Conservation (phyloP, 768 basidiomycete species). For the Royoungia palumana region DNA sequence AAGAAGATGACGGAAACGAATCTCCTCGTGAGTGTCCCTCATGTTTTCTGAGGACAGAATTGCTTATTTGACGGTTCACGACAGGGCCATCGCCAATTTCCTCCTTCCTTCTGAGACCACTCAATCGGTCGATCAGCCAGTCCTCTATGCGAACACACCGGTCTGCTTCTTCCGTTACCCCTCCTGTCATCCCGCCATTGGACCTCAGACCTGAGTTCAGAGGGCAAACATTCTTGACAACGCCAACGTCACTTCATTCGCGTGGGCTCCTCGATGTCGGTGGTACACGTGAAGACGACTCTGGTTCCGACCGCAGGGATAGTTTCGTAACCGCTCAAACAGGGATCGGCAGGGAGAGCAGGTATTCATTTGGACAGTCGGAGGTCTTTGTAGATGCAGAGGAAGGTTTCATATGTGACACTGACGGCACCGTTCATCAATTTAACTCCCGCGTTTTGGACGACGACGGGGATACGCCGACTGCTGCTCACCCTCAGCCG, state of each 20-base stretch:
- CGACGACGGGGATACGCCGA: slow-evolving; percentile 8
- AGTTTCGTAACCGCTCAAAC: slow-evolving; percentile 53
- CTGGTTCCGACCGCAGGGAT: slow-evolving; percentile 49
- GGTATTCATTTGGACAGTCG: slow-evolving; percentile 27
- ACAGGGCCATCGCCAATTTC: slow-evolving; percentile 51
- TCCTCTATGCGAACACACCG: slow-evolving; percentile 59
- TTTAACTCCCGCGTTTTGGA: slow-evolving; percentile 18
- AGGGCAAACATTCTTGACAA: slow-evolving; percentile 28
- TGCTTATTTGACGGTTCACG: slow-evolving; percentile 2
- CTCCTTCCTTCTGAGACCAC: slow-evolving; percentile 58
- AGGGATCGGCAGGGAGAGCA: slow-evolving; percentile 28
- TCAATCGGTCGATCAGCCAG: slow-evolving; percentile 65
- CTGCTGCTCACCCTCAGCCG: background rate
- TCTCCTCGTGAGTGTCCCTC: slow-evolving; percentile 40
- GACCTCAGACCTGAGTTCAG: slow-evolving; percentile 57
- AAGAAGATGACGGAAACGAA: slow-evolving; percentile 29
- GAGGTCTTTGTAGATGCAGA: slow-evolving; percentile 29
- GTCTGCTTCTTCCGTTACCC: slow-evolving; percentile 40
- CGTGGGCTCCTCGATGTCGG: slow-evolving; percentile 23
- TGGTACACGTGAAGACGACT: slow-evolving; percentile 36
- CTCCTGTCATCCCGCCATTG: slow-evolving; percentile 55
- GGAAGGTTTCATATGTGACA: slow-evolving; percentile 21
- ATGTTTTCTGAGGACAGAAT: background rate
- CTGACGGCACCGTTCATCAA: slow-evolving; percentile 21
- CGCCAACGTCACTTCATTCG: slow-evolving; percentile 24